Evolutionary conservation across 805 yeast genomes (phyloP).

Genomic region (Starmerella tilneyi): DNA sequence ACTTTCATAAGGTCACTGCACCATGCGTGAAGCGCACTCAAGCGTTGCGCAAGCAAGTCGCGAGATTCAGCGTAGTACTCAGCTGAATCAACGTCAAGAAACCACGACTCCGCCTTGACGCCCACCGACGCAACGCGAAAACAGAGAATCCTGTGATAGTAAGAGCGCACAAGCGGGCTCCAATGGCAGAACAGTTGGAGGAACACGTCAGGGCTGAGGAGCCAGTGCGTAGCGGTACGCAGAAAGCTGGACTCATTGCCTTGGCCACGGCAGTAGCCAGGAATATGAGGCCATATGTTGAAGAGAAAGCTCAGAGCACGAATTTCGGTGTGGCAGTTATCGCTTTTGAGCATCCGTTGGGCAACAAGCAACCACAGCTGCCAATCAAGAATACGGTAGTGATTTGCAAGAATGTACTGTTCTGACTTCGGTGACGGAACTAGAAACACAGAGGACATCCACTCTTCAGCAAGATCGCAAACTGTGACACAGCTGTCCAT

Average conservation of each 20-base stretch:
- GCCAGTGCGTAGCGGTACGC: conserved; percentile 44
- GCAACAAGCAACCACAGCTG: conserved; percentile 60
- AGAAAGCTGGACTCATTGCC: conserved; percentile 35
- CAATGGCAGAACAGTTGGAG: conserved; percentile 58
- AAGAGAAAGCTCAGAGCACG: conserved; percentile 57
- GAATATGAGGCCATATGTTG: conserved; percentile 61
- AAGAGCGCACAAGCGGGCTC: conserved; percentile 65
- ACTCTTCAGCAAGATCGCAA: conserved; percentile 36
- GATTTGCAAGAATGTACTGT: conserved; percentile 5
- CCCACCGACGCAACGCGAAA: conserved; percentile 46
- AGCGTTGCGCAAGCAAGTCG: conserved; percentile 21
- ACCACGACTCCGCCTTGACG: conserved; percentile 22
- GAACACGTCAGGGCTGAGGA: conserved; percentile 46
- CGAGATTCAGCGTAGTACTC: conserved; percentile 28
- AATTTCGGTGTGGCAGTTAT: conserved; percentile 51
- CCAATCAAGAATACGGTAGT: conserved; percentile 46
- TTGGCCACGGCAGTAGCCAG: conserved; percentile 13
- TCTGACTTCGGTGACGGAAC: conserved; percentile 11
- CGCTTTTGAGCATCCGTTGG: conserved; percentile 50
- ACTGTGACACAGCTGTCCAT: conserved; percentile 33
- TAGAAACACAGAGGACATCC: conserved; percentile 27
- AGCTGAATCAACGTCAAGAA: conserved; percentile 24
- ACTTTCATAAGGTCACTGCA: conserved; percentile 15
- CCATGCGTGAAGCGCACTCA: conserved; percentile 19
- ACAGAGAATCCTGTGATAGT: conserved; percentile 53